Evolutionary conservation across 2,329 filamentous ascomycete species (phyloP), one percentile per base, ranked within the genome.

Genomic region (Aotearoamyces nothofagi): DNA sequence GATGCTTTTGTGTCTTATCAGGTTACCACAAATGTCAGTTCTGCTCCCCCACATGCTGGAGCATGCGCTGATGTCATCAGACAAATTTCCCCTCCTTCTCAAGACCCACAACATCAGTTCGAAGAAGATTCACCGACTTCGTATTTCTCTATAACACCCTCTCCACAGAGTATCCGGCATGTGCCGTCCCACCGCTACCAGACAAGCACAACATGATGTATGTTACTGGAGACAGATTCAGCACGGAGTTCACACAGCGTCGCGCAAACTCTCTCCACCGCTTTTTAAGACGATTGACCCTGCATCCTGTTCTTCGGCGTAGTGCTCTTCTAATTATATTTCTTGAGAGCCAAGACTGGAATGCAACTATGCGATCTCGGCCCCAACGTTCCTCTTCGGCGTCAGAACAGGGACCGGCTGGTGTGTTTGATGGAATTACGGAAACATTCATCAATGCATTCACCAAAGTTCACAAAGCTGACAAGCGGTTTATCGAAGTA

Each of bases 171-270:
- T 96, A 83, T 46, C 82, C 84, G 34, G 81, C 83, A 58, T 82
- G 79, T 54, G 90, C 90, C 26, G 82, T 98, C 3, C 90, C 90
- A 16, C 90, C 90, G 26, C 64, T 98, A 30, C 90, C 90, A 30
- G 90, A 96, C 57, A 98, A 96, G 64, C 87, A 96, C 63, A 92
- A 92, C 57, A 93, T 98, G 81, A 84, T 93, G 49, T 96, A 96
- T 50, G 90, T 96, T 29, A 80, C 86, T 19, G 90, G 90, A 42
- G 87, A 96, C 59, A 78, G 90, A 38, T 98, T 98, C 54, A 84
- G 86, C 6, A 57, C 77, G 27, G 90, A 96, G 56, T 98, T 98
- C 52, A 98, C 84, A 17, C 65, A 73, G 25, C 76, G 90, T 17
- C 74, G 90, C 41, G 84, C 83, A 28, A 79, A 86, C 60, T 94